Percentiles rank a stretch among this genome's conserved stretches.
These are phyloP conservation scores for Spizellomyces punctatus DNA, from an alignment of 192 early-diverging fungal species.

Conservation along the genomic window DNA sequence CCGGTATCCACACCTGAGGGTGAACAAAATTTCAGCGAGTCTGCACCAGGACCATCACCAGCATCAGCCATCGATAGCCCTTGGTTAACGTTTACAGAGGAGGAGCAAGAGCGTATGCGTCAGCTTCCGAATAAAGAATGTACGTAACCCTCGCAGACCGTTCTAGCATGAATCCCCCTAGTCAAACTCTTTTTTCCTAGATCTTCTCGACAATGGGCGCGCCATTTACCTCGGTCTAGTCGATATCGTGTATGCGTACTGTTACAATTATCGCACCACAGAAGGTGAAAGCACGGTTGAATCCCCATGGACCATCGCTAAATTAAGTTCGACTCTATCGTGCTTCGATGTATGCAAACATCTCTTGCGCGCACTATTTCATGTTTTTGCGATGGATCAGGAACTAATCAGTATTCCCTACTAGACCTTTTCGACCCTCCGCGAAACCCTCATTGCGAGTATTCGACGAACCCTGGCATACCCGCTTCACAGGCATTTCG, in stretches of 20 bases:
- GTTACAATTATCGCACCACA: conserved; percentile 82
- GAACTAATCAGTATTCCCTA: background rate
- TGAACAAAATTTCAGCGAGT: background rate
- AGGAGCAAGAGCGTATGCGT: conserved; percentile 74
- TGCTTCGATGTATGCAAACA: conserved; percentile 66
- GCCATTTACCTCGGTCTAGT: conserved; percentile 81
- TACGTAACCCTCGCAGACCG: conserved; percentile 38
- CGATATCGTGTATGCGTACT: conserved; percentile 90
- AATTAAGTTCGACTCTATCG: conserved; percentile 74
- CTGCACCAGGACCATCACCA: conserved; percentile 1
- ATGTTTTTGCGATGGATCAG: background rate
- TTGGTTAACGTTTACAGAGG: conserved; percentile 64
- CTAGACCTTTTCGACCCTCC: conserved; percentile 63
- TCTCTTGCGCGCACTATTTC: background rate
- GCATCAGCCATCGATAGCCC: conserved; percentile 11
- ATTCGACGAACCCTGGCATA: conserved; percentile 84
- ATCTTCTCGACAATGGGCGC: conserved; percentile 63
- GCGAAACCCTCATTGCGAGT: conserved; percentile 62
- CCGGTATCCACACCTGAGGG: background rate
- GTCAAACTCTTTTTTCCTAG: conserved; percentile 35
- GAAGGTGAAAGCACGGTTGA: conserved; percentile 87
- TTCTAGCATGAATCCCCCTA: background rate
- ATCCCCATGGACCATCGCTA: conserved; percentile 88
- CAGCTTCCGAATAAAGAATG: conserved; percentile 79
- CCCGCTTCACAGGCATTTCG: conserved; percentile 82